Evolutionary conservation across 495 filamentous ascomycete species (phyloP).

Genomic region (Penicillium goetzii): DNA sequence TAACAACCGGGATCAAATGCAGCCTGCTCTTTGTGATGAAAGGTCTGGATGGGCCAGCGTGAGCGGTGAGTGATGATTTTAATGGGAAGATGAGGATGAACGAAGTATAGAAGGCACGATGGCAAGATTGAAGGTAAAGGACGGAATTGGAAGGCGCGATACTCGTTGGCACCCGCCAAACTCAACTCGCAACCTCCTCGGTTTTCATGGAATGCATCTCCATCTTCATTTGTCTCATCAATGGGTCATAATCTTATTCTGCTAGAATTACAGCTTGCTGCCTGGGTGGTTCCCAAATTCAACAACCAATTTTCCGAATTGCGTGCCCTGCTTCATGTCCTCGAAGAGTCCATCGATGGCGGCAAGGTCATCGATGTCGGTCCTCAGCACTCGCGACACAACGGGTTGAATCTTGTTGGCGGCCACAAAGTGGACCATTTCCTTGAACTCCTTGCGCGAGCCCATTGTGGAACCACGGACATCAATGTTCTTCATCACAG

Average conservation of each 20-base stretch:
- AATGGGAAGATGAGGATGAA: neutral
- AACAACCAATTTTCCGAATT: conserved; percentile 80
- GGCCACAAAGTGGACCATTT: conserved; percentile 76
- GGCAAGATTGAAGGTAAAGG: neutral
- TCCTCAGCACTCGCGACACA: conserved; percentile 60
- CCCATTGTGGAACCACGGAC: conserved; percentile 76
- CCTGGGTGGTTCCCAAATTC: conserved; percentile 47
- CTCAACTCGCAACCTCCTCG: neutral
- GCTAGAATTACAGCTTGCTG: conserved; percentile 47
- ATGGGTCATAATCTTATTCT: conserved; percentile 3
- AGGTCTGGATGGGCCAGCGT: neutral
- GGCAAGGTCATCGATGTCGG: conserved; percentile 65
- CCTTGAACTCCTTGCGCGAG: conserved; percentile 70
- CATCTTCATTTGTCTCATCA: conserved; percentile 1
- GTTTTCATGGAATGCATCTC: neutral
- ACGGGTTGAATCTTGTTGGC: conserved; percentile 66
- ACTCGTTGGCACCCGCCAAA: neutral
- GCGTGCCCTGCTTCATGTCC: conserved; percentile 72
- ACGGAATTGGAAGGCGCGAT: neutral
- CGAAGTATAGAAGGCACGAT: neutral
- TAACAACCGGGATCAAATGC: neutral
- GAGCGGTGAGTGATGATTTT: neutral
- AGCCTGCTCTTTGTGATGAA: neutral
- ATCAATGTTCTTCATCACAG: conserved; percentile 77
- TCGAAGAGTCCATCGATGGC: conserved; percentile 71